These are phyloP conservation scores for Lactarius hatsudake DNA, from an alignment of 768 basidiomycete species.

Conservation along the genomic window DNA sequence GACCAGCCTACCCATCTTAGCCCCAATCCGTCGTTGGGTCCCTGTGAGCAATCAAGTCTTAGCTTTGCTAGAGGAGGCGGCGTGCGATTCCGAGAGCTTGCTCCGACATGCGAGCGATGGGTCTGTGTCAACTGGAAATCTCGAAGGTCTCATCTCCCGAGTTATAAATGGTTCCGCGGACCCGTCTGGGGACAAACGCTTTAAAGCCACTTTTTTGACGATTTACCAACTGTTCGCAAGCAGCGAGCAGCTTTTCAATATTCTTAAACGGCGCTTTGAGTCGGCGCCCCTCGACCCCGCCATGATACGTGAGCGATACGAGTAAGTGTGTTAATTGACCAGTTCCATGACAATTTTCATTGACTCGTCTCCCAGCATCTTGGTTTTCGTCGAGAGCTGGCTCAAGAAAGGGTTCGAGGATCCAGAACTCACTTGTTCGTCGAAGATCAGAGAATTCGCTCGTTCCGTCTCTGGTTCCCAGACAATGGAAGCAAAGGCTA, in stretches of 20 bases:
- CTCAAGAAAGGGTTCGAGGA: slow-evolving; percentile 21
- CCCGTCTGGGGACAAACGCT: not conserved
- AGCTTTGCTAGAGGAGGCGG: not conserved
- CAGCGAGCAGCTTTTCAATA: slow-evolving; percentile 7
- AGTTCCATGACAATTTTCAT: not conserved
- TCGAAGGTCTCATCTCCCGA: slow-evolving; percentile 17
- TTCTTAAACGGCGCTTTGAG: slow-evolving; percentile 18
- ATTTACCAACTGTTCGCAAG: slow-evolving; percentile 16
- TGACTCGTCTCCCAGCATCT: slow-evolving; percentile 5
- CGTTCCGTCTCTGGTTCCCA: slow-evolving; percentile 1
- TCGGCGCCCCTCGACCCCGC: not conserved
- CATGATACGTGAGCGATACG: not conserved
- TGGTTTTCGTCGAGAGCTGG: slow-evolving; percentile 21
- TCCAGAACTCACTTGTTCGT: slow-evolving; percentile 6
- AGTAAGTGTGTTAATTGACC: not conserved
- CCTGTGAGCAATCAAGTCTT: slow-evolving; percentile 1
- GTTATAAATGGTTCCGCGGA: not conserved
- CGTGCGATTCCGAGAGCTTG: slow-evolving; percentile 8
- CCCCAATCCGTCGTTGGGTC: not conserved
- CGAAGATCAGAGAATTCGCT: slow-evolving; percentile 8
- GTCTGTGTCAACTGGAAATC: slow-evolving; percentile 15
- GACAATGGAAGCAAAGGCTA: slow-evolving; percentile 14
- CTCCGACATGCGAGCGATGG: slow-evolving; percentile 10
- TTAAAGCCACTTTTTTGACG: slow-evolving; percentile 10
- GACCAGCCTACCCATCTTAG: not conserved